phyloP scores from a whole-genome alignment of 257 asterid genomes.

The Fraxinus excelsior region DNA sequence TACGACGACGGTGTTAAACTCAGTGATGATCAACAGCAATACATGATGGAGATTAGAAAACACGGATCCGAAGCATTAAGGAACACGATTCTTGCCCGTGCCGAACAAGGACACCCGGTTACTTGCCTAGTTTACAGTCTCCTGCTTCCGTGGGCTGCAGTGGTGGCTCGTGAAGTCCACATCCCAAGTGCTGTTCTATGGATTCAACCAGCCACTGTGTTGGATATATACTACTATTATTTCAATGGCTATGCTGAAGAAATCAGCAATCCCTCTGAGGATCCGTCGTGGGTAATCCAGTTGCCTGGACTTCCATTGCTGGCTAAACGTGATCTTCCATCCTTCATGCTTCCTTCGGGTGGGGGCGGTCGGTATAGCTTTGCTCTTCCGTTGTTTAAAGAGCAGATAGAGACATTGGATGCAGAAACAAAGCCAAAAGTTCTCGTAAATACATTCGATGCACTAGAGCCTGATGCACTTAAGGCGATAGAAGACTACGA shows the following conservation, averaged over 20 bases:
- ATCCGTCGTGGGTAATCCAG: slow-evolving; percentile 24
- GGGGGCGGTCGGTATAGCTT: slow-evolving; percentile 14
- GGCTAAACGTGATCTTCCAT: slow-evolving; percentile 51
- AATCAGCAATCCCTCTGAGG: background rate
- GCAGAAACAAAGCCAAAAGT: slow-evolving; percentile 36
- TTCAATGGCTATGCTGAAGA: slow-evolving; percentile 50
- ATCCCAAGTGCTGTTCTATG: slow-evolving; percentile 59
- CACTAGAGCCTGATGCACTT: slow-evolving; percentile 40
- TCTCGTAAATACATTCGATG: slow-evolving; percentile 55
- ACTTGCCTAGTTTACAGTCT: slow-evolving; percentile 51
- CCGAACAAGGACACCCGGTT: slow-evolving; percentile 43
- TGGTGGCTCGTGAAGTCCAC: slow-evolving; percentile 50
- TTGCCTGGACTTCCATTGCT: slow-evolving; percentile 54
- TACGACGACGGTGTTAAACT: slow-evolving; percentile 45
- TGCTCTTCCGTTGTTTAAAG: slow-evolving; percentile 34
- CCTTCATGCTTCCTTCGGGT: slow-evolving; percentile 40
- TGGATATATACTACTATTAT: slow-evolving; percentile 49
- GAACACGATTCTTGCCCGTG: slow-evolving; percentile 22
- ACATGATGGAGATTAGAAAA: slow-evolving; percentile 28
- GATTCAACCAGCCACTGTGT: slow-evolving; percentile 67
- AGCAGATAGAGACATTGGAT: slow-evolving; percentile 45
- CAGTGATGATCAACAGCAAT: slow-evolving; percentile 13
- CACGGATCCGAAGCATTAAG: slow-evolving; percentile 37
- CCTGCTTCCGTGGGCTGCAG: slow-evolving; percentile 56
- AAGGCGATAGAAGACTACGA: slow-evolving; percentile 32